Base-by-base conservation (phyloP, 164 flowering plant genomes). In the Vitis labrusca region DNA sequence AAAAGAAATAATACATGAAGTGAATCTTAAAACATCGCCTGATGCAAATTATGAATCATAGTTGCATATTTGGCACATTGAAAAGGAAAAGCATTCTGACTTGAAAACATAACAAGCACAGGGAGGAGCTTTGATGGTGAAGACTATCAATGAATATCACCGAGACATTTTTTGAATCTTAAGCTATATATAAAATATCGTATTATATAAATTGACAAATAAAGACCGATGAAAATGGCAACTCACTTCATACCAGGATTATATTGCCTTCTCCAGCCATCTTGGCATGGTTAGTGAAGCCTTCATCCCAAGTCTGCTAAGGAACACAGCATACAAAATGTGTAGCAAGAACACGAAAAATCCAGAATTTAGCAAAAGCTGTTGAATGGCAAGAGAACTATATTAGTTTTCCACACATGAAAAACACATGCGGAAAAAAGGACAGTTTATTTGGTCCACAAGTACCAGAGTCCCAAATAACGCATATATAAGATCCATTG, bases 291-390 rank as follows among this genome's bases (percentile, higher is more conserved):
- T 73, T 70, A 93, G 72, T 15, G 90, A 85, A 57, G 80, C 49
- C 70, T 79, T 91, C 97, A 93, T 89, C 57, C 97, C 99, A 65
- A 90, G 93, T 64, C 89, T 87, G 16, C 87, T 65, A 58, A 91
- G 85, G 79, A 93, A 85, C 50, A 93, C 56, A 8, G 93, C 87
- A 76, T 93, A 93, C 59, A 95, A 67, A 63, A 91, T 74, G 84
- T 93, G 98, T 10, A 95, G 80, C 90, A 95, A 76, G 79, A 90
- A 88, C 78, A 90, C 90, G 71, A 91, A 91, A 78, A 82, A 87
- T 53, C 78, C 88, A 59, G 93, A 83, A 65, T 93, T 93, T 63
- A 95, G 82, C 76, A 95, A 65, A 56, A 95, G 89, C 98, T 92
- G 91, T 76, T 63, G 7, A 55, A 69, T 27, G 15, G 3, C 58